Conservation (phyloP, 768 basidiomycete genomes). For the Royoungia palumana region DNA sequence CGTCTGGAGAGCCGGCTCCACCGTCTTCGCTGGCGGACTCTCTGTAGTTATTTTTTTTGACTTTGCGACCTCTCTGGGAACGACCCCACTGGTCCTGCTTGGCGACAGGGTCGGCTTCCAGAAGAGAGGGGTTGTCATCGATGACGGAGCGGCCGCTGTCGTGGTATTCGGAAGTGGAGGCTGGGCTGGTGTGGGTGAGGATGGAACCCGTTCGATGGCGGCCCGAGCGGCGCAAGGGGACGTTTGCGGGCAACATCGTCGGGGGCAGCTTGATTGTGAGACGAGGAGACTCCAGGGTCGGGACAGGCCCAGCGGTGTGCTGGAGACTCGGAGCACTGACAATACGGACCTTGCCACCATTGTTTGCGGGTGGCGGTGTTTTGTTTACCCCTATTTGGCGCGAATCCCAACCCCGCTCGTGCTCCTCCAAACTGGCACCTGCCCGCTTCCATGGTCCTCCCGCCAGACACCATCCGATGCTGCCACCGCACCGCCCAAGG, state of each 20-base stretch:
- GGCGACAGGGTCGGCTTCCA: neutral
- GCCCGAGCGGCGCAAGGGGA: constrained; percentile 24
- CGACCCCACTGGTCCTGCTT: constrained; percentile 15
- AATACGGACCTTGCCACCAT: constrained; percentile 21
- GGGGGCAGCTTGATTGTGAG: constrained; percentile 22
- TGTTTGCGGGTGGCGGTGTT: constrained; percentile 32
- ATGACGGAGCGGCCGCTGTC: constrained; percentile 32
- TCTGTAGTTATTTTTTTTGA: constrained; percentile 38
- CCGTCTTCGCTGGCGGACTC: constrained; percentile 49
- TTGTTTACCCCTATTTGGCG: constrained; percentile 30
- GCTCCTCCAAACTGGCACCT: constrained; percentile 25
- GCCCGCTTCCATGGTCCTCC: constrained; percentile 21
- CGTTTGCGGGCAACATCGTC: constrained; percentile 20
- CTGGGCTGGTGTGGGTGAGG: constrained; percentile 21
- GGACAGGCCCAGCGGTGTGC: constrained; percentile 13
- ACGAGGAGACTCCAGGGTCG: constrained; percentile 21
- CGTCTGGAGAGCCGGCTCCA: constrained; percentile 7
- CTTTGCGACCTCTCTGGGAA: constrained; percentile 41
- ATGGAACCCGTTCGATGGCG: constrained; percentile 21
- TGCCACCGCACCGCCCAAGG: neutral
- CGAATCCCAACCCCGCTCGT: constrained; percentile 9
- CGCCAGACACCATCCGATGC: constrained; percentile 10
- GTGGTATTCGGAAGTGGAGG: constrained; percentile 33
- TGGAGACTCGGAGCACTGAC: constrained; percentile 15
- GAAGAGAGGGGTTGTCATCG: constrained; percentile 21